A percentile compares a stretch with the other conserved stretches of the same genome.
Conservation (phyloP, 1,139 yeast genomes). For the Yamadazyma friedrichii region DNA sequence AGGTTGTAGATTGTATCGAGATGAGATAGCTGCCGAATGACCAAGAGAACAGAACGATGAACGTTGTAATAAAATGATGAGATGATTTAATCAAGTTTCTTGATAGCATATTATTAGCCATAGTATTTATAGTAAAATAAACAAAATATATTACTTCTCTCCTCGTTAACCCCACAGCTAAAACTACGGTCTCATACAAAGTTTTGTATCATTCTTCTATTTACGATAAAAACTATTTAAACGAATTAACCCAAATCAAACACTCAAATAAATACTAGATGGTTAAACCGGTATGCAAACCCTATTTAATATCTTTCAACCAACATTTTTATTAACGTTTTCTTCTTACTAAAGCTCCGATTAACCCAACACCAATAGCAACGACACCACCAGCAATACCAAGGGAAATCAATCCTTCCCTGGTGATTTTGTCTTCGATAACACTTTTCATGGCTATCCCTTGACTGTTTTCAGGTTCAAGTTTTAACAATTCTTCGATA, state of each 20-base stretch:
- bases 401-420: conserved; percentile 83
- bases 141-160: too few species aligned
- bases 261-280: neutral
- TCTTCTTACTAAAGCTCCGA: conserved; percentile 55
- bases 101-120: conserved; percentile 2
- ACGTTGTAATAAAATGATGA: neutral
- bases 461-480: conserved; percentile 84
- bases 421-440: conserved; percentile 82
- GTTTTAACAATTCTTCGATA: conserved; percentile 69
- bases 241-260: too few species aligned
- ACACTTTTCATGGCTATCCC: conserved; percentile 68
- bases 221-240: too few species aligned
- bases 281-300: neutral
- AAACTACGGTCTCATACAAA: neutral
- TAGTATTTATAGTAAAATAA: conserved; percentile 2
- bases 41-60: neutral
- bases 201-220: too few species aligned
- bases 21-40: too few species aligned
- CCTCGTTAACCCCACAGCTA: neutral
- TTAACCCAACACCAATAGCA: conserved; percentile 74
- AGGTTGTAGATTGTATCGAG: too few species aligned
- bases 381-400: conserved; percentile 83
- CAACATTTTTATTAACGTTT: conserved; percentile 22
- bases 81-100: conserved; percentile 1
- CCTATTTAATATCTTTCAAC: too few species aligned